These are phyloP conservation scores for Fusarium gaditjirri DNA, from an alignment of 2,329 filamentous ascomycete species.

Conservation along the genomic window DNA sequence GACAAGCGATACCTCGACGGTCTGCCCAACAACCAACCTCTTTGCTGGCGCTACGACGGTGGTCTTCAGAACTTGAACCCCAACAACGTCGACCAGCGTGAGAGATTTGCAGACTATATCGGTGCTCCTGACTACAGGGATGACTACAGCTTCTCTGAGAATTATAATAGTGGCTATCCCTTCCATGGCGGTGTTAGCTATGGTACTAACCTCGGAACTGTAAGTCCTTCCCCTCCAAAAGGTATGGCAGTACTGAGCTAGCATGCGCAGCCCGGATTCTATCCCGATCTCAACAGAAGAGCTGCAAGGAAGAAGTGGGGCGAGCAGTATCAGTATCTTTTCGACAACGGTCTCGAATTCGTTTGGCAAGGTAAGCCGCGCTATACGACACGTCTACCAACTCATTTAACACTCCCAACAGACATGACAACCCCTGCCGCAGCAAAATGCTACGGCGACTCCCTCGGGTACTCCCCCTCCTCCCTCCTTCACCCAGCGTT, in stretches of 20 bases:
- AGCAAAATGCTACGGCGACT: neutral
- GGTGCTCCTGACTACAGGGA: neutral
- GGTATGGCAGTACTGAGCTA: fast-evolving
- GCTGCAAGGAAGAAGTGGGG: conserved; percentile 1
- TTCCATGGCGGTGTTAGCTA: conserved; percentile 3
- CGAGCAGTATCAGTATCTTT: conserved; percentile 1
- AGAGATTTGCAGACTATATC: neutral
- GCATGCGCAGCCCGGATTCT: neutral
- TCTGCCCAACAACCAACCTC: neutral
- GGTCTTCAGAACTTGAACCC: neutral
- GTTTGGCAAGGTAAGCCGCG: neutral
- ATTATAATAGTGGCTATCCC: neutral
- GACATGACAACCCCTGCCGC: conserved; percentile 1
- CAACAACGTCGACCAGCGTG: neutral
- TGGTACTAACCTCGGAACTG: neutral
- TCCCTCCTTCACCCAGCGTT: fast-evolving
- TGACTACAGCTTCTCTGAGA: neutral
- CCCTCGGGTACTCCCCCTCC: neutral
- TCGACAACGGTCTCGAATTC: conserved; percentile 2
- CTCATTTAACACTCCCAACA: neutral
- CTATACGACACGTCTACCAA: too few relatives aligned
- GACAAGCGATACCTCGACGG: neutral
- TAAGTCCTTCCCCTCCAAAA: fast-evolving
- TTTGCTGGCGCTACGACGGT: neutral
- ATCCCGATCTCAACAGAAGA: neutral